Base-by-base conservation (phyloP, 1,139 yeast genomes). In the Blastobotrys proliferans region DNA sequence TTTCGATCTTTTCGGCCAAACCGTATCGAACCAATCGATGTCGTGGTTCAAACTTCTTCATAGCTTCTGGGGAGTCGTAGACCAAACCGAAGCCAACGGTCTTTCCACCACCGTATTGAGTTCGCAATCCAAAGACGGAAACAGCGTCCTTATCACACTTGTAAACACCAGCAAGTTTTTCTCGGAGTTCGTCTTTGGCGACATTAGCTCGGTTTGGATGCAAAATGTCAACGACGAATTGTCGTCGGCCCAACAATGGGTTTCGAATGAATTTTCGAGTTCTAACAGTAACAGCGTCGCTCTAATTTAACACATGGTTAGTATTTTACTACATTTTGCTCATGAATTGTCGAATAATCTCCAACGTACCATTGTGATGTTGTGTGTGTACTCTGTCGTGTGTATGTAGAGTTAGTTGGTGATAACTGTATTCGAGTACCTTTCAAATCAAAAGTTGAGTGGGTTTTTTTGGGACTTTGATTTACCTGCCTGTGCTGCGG, bases 121-220 rank as follows among this genome's bases (percentile, higher is more conserved):
- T 92, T 82, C 95, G 86, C 95, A 92, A 85, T 71, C 97, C 98
- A 70, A 92, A 92, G 62, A 92, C 98, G 58, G 97, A 90, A 60
- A 92, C 95, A 67, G 96, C 86, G 67, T 92, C 97, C 80, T 92
- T 90, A 71, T 92, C 97, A 69, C 95, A 80, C 82, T 88, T 90
- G 96, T 94, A 94, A 69, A 83, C 78, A 67, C 84, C 82, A 68
- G 98, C 88, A 68, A 94, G 82, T 76, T 83, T 90, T 76, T 88
- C 97, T 73, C 98, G 88, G 74, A 94, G 83, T 76, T 94, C 98
- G 71, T 90, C 97, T 87, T 92, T 92, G 72, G 98, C 83, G 71
- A 92, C 96, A 78, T 92, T 92, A 66, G 98, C 94, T 77, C 90
- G 85, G 92, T 87, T 87, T 79, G 98, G 98, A 84, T 94, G 99